A percentile compares a stretch with the other conserved stretches of the same genome.
Conservation (phyloP, 2,329 filamentous ascomycete genomes). For the Cryphonectria japonica region DNA sequence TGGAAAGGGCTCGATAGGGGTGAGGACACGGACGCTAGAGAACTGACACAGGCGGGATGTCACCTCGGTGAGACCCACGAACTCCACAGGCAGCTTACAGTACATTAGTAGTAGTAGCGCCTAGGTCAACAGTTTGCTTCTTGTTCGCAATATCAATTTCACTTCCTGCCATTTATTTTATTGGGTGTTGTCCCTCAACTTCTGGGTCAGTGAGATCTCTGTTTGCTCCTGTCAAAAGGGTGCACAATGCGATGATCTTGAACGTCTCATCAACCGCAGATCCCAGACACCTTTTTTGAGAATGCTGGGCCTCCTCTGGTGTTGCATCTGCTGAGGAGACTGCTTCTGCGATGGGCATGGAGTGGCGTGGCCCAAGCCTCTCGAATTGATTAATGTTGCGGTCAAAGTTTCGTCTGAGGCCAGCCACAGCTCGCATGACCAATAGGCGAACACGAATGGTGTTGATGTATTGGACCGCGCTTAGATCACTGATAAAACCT, state of each 20-base stretch:
- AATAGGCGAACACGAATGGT: background rate
- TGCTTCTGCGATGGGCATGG: background rate
- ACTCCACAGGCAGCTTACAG: background rate
- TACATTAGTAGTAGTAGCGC: background rate
- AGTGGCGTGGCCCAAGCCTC: background rate
- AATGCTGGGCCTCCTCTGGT: too few species aligned
- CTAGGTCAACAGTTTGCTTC: constrained; percentile 7
- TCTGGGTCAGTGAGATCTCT: background rate
- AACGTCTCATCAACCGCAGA: background rate
- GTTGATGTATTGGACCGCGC: background rate
- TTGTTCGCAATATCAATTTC: background rate
- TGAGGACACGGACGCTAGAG: constrained; percentile 8
- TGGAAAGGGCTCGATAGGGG: background rate
- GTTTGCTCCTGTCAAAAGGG: background rate
- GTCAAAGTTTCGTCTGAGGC: background rate
- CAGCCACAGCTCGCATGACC: background rate
- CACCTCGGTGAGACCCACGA: constrained; percentile 10
- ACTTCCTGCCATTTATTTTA: background rate
- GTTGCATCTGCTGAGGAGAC: too few species aligned
- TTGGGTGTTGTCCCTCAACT: background rate
- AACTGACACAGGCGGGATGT: constrained; percentile 21
- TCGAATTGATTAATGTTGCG: background rate
- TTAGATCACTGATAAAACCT: background rate
- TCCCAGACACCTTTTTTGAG: too few species aligned
- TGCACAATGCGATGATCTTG: too few species aligned